These are phyloP conservation scores for Cytospora chrysosperma DNA, from an alignment of 2,329 filamentous ascomycete species.

Conservation along the genomic window DNA sequence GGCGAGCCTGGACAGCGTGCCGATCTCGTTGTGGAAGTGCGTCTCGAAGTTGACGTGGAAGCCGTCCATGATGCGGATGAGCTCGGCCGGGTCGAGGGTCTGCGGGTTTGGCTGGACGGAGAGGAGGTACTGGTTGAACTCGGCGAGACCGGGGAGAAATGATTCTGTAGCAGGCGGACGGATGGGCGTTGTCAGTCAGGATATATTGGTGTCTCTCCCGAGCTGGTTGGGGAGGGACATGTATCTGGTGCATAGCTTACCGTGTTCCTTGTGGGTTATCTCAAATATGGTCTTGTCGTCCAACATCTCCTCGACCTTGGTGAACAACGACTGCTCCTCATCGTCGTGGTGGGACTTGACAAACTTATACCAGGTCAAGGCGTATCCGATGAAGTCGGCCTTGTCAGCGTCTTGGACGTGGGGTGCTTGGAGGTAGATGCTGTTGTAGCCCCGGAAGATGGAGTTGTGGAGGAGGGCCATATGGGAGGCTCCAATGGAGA, in stretches of 20 bases:
- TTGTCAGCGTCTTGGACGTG: constrained; percentile 52
- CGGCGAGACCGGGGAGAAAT: constrained; percentile 51
- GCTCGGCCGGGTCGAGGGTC: constrained; percentile 44
- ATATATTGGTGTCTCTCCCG: not conserved
- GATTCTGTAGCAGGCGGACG: constrained; percentile 34
- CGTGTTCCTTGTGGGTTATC: constrained; percentile 55
- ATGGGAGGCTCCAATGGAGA: constrained; percentile 58
- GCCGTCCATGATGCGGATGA: constrained; percentile 49
- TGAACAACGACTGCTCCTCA: constrained; percentile 57
- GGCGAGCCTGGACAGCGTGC: constrained; percentile 49
- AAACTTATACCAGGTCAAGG: constrained; percentile 57
- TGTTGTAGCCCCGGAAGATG: constrained; percentile 63
- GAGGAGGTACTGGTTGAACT: constrained; percentile 53
- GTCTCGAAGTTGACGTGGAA: constrained; percentile 52
- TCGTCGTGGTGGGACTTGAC: constrained; percentile 61
- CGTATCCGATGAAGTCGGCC: constrained; percentile 57
- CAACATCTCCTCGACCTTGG: constrained; percentile 52
- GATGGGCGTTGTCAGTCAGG: not conserved
- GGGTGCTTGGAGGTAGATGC: constrained; percentile 59
- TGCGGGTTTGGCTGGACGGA: constrained; percentile 39
- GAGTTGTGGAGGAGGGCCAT: constrained; percentile 63
- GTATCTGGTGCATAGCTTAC: constrained; percentile 35
- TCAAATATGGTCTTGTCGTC: constrained; percentile 50
- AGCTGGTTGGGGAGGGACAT: not conserved
- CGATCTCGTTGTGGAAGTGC: constrained; percentile 57